phyloP scores from a whole-genome alignment of 2,329 filamentous ascomycete species.

The Monosporascus sp. region DNA sequence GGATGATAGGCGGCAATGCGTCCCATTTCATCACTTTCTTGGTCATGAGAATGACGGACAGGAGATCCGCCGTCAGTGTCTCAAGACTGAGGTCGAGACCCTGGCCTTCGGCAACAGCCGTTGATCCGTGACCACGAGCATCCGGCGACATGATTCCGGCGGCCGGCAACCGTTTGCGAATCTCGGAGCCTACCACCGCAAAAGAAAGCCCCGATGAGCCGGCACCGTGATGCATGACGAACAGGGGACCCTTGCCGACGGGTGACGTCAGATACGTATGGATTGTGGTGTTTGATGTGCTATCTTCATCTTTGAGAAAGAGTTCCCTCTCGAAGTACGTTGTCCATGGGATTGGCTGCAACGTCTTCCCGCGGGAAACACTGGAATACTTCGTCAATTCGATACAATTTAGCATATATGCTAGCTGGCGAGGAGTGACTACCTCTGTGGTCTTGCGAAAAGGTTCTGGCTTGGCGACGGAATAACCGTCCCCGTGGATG shows the following conservation, averaged over 20 bases:
- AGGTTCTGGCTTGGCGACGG: constrained; percentile 70
- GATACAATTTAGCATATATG: too few relatives aligned
- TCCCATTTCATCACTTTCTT: constrained; percentile 67
- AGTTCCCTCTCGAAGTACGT: constrained; percentile 88
- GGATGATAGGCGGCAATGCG: constrained; percentile 66
- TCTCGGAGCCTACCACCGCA: constrained; percentile 71
- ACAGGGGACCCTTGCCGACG: constrained; percentile 68
- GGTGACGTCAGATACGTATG: constrained; percentile 90
- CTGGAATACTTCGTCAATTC: constrained; percentile 31
- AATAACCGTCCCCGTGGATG: constrained; percentile 87
- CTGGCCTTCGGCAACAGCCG: constrained; percentile 41
- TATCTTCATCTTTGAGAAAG: constrained; percentile 53
- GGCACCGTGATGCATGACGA: constrained; percentile 92
- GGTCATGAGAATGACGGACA: constrained; percentile 64
- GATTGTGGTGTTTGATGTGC: constrained; percentile 51
- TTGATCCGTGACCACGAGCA: constrained; percentile 80
- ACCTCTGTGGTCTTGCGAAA: constrained; percentile 68
- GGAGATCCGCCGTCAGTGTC: constrained; percentile 68
- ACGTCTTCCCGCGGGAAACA: constrained; percentile 45
- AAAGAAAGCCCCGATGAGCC: constrained; percentile 93
- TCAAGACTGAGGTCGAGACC: constrained; percentile 64
- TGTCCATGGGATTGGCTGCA: constrained; percentile 75
- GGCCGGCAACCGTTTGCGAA: constrained; percentile 69
- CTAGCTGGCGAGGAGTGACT: constrained; percentile 22
- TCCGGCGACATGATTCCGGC: constrained; percentile 83